Evolutionary conservation across 108 stramenopile species (phyloP), one percentile per base, ranked within the genome.

Genomic region (Fistulifera solaris): DNA sequence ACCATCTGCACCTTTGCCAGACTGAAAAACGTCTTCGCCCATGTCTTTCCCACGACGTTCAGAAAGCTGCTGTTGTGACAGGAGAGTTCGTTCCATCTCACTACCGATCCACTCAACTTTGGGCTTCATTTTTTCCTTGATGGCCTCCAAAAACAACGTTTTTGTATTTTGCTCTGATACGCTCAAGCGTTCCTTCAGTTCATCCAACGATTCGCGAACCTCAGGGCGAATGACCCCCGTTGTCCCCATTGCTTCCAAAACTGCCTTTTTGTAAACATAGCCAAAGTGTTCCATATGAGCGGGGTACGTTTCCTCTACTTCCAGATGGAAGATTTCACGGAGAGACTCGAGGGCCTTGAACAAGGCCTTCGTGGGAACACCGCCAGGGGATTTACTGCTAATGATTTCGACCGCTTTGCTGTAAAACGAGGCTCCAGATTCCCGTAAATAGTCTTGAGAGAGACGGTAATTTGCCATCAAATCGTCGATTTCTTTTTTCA

Each of bases 401-500:
- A 73, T 61, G 19, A 58, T 14, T 13, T 58, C 56, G 10, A 85
- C 81, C 17, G 89, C 85, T 52, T 75, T 71, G n/a, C 56, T 53
- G 59, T 90, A 90, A 54, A 75, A 68, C 14, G 73, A 54, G 1
- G 58, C 72, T 22, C 82, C 77, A 55, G 68, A 61, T 40, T 80
- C 68, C 27, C 56, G 70, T 35, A 84, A 52, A 61, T 77, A 78
- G 39, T 82, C 72, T 18, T 81, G 72, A 70, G 88, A 90, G 46
- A 89, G 69, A 52, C 89, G 78, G 83, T 92, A 92, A 59, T 88
- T 85, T 54, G 82, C 75, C 15, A 85, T 94, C 67, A 97, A 97
- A 71, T 95, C 96, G 47, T 87, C 75, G 93, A 97, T 97, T 77
- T 96, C 94, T 77, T 94, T 94, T 73, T 94, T 94, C 73, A 87